Percentiles rank a stretch among this genome's conserved stretches.
phyloP scores from a whole-genome alignment of 768 basidiomycete genomes.

The Pholiota molesta region DNA sequence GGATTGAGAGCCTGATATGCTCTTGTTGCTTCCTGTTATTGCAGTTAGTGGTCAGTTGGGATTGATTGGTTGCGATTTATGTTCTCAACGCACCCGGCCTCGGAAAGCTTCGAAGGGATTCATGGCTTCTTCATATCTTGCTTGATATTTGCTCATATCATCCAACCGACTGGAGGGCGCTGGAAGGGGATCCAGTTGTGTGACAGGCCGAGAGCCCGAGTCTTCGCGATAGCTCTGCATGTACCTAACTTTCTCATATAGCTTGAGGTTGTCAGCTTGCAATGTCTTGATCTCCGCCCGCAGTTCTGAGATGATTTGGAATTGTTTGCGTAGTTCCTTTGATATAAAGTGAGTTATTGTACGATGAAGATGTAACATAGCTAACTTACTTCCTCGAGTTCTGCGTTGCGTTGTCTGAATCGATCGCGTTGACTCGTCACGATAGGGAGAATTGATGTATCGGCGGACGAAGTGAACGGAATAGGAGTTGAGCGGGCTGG shows the following conservation, averaged over 20 bases:
- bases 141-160: slow-evolving; percentile 87
- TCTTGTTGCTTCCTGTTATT: slow-evolving; percentile 83
- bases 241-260: slow-evolving; percentile 98
- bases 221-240: slow-evolving; percentile 96
- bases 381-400: slow-evolving; percentile 83
- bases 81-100: slow-evolving; percentile 70
- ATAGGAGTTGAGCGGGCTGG: slow-evolving; percentile 62
- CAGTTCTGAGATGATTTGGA: slow-evolving; percentile 92
- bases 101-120: slow-evolving; percentile 99
- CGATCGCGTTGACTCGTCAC: slow-evolving; percentile 96
- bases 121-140: slow-evolving; percentile 95
- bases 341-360: slow-evolving; percentile 5
- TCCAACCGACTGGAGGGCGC: slow-evolving; percentile 46
- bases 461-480: slow-evolving; percentile 74
- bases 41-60: slow-evolving; percentile 1
- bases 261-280: slow-evolving; percentile 93
- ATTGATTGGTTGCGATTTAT: not conserved
- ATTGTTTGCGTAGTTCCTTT: slow-evolving; percentile 94
- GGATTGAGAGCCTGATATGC: slow-evolving; percentile 92
- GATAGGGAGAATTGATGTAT: slow-evolving; percentile 96
- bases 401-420: slow-evolving; percentile 96
- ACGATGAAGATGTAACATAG: slow-evolving; percentile 1
- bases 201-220: slow-evolving; percentile 53
- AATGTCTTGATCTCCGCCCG: slow-evolving; percentile 89
- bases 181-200: slow-evolving; percentile 73